Conservation (phyloP, 75 land plant genomes). For the Selaginella tamariscina region DNA sequence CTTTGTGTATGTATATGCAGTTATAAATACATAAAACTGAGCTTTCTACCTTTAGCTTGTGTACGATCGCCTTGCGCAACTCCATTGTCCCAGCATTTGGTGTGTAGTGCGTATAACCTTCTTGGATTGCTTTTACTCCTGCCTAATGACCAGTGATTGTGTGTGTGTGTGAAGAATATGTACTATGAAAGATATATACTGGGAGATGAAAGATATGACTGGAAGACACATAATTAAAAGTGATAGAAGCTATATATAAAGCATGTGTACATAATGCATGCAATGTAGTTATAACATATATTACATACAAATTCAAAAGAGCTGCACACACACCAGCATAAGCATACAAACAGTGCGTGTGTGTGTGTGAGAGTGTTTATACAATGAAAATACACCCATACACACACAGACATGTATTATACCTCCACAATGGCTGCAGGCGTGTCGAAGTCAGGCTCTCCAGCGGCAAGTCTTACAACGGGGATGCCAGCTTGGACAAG, state of each 20-base stretch:
- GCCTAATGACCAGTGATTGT: constrained; percentile 50
- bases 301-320: too few relatives aligned
- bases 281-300: too few relatives aligned
- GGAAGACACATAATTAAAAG: too few relatives aligned
- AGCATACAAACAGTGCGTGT: constrained; percentile 42
- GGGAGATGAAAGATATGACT: too few relatives aligned
- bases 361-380: constrained; percentile 63
- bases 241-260: too few relatives aligned
- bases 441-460: constrained; percentile 95
- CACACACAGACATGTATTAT: neutral
- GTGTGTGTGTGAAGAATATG: too few relatives aligned
- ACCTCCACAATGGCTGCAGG: constrained; percentile 62
- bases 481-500: constrained; percentile 83
- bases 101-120: constrained; percentile 82
- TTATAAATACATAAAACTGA: too few relatives aligned
- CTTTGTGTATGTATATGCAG: too few relatives aligned
- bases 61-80: constrained; percentile 73
- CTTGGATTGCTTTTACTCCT: constrained; percentile 69
- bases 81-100: constrained; percentile 96
- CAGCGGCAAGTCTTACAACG: constrained; percentile 77
- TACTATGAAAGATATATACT: too few relatives aligned
- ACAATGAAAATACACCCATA: too few relatives aligned
- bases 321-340: too few relatives aligned
- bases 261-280: too few relatives aligned
- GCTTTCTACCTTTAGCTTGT: constrained; percentile 51